Evolutionary conservation across 257 asterid genomes (phyloP), one percentile per base, ranked within the genome.

Genomic region (Solanum tacnaense): DNA sequence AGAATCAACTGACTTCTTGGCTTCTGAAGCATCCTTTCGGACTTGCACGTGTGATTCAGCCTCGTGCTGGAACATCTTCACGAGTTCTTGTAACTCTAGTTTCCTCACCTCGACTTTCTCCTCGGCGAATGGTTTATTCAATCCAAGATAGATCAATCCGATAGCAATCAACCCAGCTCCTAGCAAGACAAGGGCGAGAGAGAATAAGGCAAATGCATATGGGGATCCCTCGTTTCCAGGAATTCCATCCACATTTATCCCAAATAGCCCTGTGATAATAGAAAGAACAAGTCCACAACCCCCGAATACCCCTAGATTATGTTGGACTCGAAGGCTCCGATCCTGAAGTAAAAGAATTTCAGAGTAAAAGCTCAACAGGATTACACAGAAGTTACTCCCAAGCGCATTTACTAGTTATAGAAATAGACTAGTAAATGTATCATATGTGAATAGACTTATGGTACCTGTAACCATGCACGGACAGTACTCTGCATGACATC

Each of bases 401-500:
- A 46, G 27, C 3, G 6, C 39, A 27, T 44, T 27, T 44, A 27
- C 67, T 9, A 79, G 85, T 27, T 27, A 27, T 15, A 79, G 67
- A 79, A 44, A 79, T 44, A 79, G 27, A 27, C 84, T 44, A 15
- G 67, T n/a, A n/a, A 88, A 44, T 15, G 34, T 46, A 81, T 81
- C 68, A 5, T 49, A 81, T 46, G 68, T 13, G 10, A 46, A 81
- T 20, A 29, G 2, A 82, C 65, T 44, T 49, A 49, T 9, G 18
- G 70, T 11, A 96, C 99, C 99, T 96, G 99, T 92, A 97, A 89
- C 98, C 98, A 96, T 74, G 99, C 98, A 68, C 99, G 98, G 60
- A 92, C 82, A 23, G 95, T 93, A 92, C 99, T 97, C 94, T 97
- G 99, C 99, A 95, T 97, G 90, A 97, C 99, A 86, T 97, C 99